Percentiles rank a stretch among this genome's conserved stretches.
These are phyloP conservation scores for Karstenula rhodostoma DNA, from an alignment of 2,329 filamentous ascomycete species.

Conservation along the genomic window DNA sequence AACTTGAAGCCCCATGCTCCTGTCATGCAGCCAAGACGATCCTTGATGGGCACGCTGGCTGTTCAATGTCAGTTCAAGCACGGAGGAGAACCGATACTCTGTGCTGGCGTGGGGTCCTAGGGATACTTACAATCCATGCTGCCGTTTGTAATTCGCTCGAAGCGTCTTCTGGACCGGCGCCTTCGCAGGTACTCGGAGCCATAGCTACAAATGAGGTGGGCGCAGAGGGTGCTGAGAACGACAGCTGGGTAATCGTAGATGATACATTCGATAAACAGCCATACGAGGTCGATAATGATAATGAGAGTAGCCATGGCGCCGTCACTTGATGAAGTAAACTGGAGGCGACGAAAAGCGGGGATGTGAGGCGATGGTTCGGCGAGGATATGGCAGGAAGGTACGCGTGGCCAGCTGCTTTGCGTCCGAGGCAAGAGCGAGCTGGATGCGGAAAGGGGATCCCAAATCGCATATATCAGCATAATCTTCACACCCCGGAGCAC, in stretches of 20 bases:
- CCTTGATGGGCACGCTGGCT: conserved; percentile 3
- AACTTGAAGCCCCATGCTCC: conserved; percentile 18
- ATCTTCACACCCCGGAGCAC: too few relatives aligned
- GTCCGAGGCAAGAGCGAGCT: neutral
- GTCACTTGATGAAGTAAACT: neutral
- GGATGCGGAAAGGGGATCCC: too few relatives aligned
- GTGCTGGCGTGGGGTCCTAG: neutral
- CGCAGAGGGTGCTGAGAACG: neutral
- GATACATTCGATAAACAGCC: too few relatives aligned
- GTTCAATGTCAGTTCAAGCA: neutral
- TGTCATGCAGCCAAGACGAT: conserved; percentile 2
- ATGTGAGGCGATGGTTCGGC: neutral
- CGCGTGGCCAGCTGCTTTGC: neutral
- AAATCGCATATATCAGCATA: too few relatives aligned
- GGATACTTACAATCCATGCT: neutral
- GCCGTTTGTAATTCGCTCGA: neutral
- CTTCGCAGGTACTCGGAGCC: neutral
- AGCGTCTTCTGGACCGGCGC: neutral
- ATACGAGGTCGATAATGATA: too few relatives aligned
- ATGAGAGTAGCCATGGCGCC: neutral
- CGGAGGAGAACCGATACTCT: neutral
- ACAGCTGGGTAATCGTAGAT: too few relatives aligned
- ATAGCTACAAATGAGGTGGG: neutral
- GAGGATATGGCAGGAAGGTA: neutral
- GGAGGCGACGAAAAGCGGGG: neutral